Evolutionary conservation across 2,329 filamentous ascomycete genomes (phyloP).

Genomic region (Simplicillium sp.): DNA sequence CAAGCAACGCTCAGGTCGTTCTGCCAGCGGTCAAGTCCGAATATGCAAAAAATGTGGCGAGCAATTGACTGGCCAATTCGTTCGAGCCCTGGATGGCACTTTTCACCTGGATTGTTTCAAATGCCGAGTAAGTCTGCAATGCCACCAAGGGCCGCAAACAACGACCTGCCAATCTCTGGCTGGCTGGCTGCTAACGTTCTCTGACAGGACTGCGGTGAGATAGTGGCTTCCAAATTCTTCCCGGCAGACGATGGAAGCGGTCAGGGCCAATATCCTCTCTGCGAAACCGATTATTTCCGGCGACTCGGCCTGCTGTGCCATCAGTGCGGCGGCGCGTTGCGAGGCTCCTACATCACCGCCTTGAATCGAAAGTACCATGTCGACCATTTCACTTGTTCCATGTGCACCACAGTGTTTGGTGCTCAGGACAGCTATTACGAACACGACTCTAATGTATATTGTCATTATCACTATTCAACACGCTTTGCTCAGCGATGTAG

Average conservation of each 20-base stretch:
- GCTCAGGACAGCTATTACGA: slow-evolving; percentile 99
- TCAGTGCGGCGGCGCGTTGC: slow-evolving; percentile 83
- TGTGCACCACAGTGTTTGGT: slow-evolving; percentile 95
- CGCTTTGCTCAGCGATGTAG: slow-evolving; percentile 94
- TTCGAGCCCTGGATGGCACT: slow-evolving; percentile 84
- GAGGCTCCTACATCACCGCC: slow-evolving; percentile 96
- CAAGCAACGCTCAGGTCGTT: slow-evolving; percentile 41
- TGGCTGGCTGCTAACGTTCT: slow-evolving; percentile 3
- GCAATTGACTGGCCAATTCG: slow-evolving; percentile 86
- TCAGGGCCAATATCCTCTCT: slow-evolving; percentile 81
- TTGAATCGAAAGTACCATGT: slow-evolving; percentile 98
- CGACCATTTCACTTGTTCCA: slow-evolving; percentile 96
- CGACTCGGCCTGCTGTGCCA: slow-evolving; percentile 84
- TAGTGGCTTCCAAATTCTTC: slow-evolving; percentile 98
- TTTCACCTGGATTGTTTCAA: slow-evolving; percentile 98
- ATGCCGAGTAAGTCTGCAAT: slow-evolving; percentile 62
- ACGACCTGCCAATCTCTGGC: too few species aligned
- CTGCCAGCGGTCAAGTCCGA: slow-evolving; percentile 50
- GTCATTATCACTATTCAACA: slow-evolving; percentile 97
- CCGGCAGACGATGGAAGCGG: slow-evolving; percentile 87
- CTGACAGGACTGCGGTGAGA: slow-evolving; percentile 82
- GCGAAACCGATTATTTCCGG: slow-evolving; percentile 96
- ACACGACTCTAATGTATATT: slow-evolving; percentile 92
- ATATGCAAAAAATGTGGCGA: slow-evolving; percentile 83
- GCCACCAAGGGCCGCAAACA: too few species aligned